Evolutionary conservation across 1,284 basidiomycete genomes (phyloP).

Genomic region (Apiotrichum porosum): DNA sequence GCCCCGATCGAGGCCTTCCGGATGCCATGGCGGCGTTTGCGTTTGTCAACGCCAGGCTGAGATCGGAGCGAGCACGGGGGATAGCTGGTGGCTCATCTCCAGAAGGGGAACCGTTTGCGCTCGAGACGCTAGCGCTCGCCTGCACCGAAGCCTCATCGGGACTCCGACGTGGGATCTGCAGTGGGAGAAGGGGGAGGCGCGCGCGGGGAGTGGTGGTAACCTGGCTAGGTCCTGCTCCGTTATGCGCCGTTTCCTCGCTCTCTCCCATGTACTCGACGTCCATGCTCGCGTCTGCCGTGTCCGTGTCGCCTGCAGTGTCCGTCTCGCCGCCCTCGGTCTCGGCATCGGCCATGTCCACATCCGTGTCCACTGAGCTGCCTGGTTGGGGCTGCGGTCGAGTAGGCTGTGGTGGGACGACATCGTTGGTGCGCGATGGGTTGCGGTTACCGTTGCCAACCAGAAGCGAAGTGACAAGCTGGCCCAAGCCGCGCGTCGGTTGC

Average conservation of each 20-base stretch:
- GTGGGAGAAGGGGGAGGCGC: slow-evolving; percentile 24
- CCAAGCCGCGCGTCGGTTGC: not conserved
- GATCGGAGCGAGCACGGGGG: slow-evolving; percentile 38
- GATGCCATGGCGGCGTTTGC: slow-evolving; percentile 17
- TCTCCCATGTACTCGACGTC: slow-evolving; percentile 11
- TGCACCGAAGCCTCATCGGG: slow-evolving; percentile 17
- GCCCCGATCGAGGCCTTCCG: slow-evolving; percentile 14
- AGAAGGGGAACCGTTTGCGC: slow-evolving; percentile 26
- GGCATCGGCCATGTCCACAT: slow-evolving; percentile 46
- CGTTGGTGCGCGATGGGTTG: too few relatives aligned
- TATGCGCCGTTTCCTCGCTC: not conserved
- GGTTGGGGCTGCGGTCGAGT: not conserved
- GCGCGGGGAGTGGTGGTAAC: slow-evolving; percentile 40
- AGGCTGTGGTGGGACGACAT: too few relatives aligned
- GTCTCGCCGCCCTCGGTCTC: slow-evolving; percentile 35
- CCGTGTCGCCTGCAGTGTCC: slow-evolving; percentile 31
- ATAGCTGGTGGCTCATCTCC: slow-evolving; percentile 28
- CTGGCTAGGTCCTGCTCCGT: slow-evolving; percentile 1
- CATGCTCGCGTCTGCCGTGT: slow-evolving; percentile 28
- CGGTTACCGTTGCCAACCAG: not conserved
- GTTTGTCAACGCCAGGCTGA: slow-evolving; percentile 24
- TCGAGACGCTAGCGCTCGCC: slow-evolving; percentile 26
- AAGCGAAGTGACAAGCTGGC: not conserved
- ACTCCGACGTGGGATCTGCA: slow-evolving; percentile 32
- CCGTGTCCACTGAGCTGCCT: slow-evolving; percentile 26